phyloP scores from a whole-genome alignment of 1,284 basidiomycete species.

The Ganoderma multipileum region DNA sequence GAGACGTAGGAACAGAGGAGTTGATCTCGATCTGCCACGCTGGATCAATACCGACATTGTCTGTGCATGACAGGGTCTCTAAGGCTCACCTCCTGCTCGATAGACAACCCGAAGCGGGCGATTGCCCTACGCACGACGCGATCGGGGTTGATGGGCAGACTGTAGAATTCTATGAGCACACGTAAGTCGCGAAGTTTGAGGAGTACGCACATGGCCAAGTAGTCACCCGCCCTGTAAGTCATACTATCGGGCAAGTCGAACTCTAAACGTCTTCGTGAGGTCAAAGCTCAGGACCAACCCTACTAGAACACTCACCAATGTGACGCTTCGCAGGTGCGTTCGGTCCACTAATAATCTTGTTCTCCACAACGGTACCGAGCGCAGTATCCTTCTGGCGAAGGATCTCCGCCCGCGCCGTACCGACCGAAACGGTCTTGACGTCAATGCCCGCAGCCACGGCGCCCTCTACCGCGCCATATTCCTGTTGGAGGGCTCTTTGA shows the following conservation, averaged over 20 bases:
- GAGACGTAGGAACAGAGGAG: constrained; percentile 46
- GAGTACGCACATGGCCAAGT: constrained; percentile 50
- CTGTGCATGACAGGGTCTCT: neutral
- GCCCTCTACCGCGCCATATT: constrained; percentile 37
- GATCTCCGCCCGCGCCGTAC: constrained; percentile 44
- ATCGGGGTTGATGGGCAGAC: constrained; percentile 51
- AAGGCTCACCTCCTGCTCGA: constrained; percentile 49
- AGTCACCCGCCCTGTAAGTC: constrained; percentile 51
- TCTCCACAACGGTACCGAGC: constrained; percentile 49
- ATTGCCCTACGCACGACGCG: constrained; percentile 49
- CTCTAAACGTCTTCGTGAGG: constrained; percentile 32
- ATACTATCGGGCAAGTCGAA: constrained; percentile 48
- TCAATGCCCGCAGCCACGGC: constrained; percentile 25
- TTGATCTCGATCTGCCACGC: constrained; percentile 45
- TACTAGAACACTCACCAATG: constrained; percentile 33
- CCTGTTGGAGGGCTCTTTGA: constrained; percentile 32
- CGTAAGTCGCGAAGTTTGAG: neutral
- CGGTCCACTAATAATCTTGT: constrained; percentile 48
- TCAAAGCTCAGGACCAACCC: neutral
- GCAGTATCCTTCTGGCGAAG: constrained; percentile 50
- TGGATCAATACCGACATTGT: neutral
- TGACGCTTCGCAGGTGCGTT: constrained; percentile 51
- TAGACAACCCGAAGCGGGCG: constrained; percentile 46
- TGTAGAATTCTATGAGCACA: constrained; percentile 19
- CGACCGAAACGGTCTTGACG: constrained; percentile 45